Evolutionary conservation across 176 grass and related monocot genomes (phyloP).

Genomic region (Cenchrus americanus): DNA sequence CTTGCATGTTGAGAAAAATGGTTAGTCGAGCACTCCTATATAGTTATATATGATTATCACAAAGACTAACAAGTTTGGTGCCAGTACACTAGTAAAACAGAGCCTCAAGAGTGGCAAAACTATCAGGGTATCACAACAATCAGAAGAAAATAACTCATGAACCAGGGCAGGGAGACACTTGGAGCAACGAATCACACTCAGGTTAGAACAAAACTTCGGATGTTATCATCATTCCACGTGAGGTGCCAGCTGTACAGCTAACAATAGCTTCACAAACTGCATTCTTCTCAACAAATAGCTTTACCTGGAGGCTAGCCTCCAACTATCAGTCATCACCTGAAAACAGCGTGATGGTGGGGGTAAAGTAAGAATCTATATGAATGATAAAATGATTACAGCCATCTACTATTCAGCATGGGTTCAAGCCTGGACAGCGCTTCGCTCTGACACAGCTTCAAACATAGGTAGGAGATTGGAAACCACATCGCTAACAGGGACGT

Average conservation of each 20-base stretch:
- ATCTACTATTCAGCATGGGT: conserved; percentile 26
- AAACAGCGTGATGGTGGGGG: conserved; percentile 25
- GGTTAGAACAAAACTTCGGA: conserved; percentile 13
- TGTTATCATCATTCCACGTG: not conserved
- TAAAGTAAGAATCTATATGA: conserved; percentile 47
- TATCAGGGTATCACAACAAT: not conserved
- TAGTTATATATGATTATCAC: not conserved
- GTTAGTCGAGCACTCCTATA: too few relatives aligned
- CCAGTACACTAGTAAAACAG: not conserved
- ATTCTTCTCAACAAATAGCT: conserved; percentile 24
- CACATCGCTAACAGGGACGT: conserved; percentile 55
- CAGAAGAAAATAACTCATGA: not conserved
- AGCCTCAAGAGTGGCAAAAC: not conserved
- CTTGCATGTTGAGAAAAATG: too few relatives aligned
- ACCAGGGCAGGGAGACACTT: not conserved
- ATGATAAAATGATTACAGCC: conserved; percentile 27
- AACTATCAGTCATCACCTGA: conserved; percentile 33
- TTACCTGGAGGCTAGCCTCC: conserved; percentile 22
- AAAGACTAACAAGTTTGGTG: not conserved
- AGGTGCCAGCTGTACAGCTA: conserved; percentile 16
- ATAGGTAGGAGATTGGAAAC: conserved; percentile 61
- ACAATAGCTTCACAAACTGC: conserved; percentile 25
- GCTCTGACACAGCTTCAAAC: conserved; percentile 58
- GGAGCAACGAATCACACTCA: not conserved
- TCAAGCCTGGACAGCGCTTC: conserved; percentile 62